phyloP scores from a whole-genome alignment of 2,329 filamentous ascomycete genomes.

The Diaporthe sp. region DNA sequence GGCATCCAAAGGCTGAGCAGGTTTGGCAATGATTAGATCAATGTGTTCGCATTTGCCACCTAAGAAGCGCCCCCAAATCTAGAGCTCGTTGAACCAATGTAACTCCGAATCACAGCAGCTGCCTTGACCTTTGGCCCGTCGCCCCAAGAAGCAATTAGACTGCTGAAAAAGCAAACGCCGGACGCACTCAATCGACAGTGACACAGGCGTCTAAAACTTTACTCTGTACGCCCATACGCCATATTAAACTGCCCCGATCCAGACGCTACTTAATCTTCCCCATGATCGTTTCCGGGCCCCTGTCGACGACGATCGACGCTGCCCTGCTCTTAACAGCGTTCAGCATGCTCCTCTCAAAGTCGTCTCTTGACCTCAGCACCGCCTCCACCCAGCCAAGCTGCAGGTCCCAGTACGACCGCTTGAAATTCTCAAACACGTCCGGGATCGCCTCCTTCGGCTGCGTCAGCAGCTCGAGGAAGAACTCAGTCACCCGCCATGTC shows the following conservation, averaged over 20 bases:
- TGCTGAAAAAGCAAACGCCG: conserved; percentile 23
- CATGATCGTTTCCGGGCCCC: conserved; percentile 94
- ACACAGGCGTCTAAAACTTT: not conserved
- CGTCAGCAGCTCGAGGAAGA: conserved; percentile 83
- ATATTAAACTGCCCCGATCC: not conserved
- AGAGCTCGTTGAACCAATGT: not conserved
- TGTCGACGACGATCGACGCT: conserved; percentile 84
- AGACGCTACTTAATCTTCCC: conserved; percentile 79
- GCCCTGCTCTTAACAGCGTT: conserved; percentile 89
- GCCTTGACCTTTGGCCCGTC: not conserved
- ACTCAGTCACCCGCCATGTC: conserved; percentile 92
- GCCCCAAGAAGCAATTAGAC: conserved; percentile 10
- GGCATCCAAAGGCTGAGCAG: not conserved
- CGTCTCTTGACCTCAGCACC: conserved; percentile 86
- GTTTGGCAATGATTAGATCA: not conserved
- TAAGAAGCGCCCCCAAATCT: not conserved
- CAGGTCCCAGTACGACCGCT: conserved; percentile 90
- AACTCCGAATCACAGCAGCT: conserved; percentile 9
- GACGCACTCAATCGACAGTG: not conserved
- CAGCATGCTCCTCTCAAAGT: conserved; percentile 92
- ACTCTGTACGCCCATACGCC: not conserved
- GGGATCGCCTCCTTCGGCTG: conserved; percentile 80
- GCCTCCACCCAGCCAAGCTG: conserved; percentile 97
- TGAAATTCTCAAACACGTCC: conserved; percentile 86
- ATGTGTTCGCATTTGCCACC: not conserved